Evolutionary conservation across 371 early-diverging fungal species (phyloP).

Genomic region (Thermomucor indicae-seudaticae): DNA sequence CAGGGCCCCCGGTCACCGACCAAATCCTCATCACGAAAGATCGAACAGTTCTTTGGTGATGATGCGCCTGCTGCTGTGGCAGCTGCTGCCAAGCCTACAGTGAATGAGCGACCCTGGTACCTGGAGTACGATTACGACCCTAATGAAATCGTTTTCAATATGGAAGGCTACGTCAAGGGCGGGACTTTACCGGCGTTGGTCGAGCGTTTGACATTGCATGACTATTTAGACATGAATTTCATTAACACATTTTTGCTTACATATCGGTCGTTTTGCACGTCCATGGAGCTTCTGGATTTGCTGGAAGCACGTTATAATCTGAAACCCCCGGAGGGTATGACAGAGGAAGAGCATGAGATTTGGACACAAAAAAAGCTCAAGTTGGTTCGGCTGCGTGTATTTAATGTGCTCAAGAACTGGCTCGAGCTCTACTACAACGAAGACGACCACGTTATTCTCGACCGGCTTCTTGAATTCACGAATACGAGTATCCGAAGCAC

Average conservation of each 20-base stretch:
- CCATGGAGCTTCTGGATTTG: constrained; percentile 64
- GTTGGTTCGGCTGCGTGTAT: constrained; percentile 84
- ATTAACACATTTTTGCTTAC: constrained; percentile 83
- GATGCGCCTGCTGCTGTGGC: constrained; percentile 32
- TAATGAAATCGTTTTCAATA: constrained; percentile 73
- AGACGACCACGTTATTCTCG: constrained; percentile 57
- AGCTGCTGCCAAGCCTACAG: constrained; percentile 13
- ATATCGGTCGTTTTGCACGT: constrained; percentile 83
- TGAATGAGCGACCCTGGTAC: constrained; percentile 20
- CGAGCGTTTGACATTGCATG: constrained; percentile 86
- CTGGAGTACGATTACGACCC: constrained; percentile 37
- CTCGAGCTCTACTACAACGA: constrained; percentile 84
- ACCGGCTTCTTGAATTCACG: constrained; percentile 72
- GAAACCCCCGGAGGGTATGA: constrained; percentile 65
- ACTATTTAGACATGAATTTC: constrained; percentile 72
- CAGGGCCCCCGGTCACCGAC: not conserved
- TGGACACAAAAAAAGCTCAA: constrained; percentile 85
- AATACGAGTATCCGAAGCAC: constrained; percentile 66
- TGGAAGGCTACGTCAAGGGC: constrained; percentile 83
- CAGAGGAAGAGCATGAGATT: constrained; percentile 54
- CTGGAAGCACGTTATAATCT: constrained; percentile 74
- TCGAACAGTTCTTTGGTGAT: constrained; percentile 65
- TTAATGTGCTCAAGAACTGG: constrained; percentile 91
- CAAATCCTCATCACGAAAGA: constrained; percentile 25
- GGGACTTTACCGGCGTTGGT: constrained; percentile 85